phyloP scores from a whole-genome alignment of 139 green algal genomes.

The Chlorella vulgaris region DNA sequence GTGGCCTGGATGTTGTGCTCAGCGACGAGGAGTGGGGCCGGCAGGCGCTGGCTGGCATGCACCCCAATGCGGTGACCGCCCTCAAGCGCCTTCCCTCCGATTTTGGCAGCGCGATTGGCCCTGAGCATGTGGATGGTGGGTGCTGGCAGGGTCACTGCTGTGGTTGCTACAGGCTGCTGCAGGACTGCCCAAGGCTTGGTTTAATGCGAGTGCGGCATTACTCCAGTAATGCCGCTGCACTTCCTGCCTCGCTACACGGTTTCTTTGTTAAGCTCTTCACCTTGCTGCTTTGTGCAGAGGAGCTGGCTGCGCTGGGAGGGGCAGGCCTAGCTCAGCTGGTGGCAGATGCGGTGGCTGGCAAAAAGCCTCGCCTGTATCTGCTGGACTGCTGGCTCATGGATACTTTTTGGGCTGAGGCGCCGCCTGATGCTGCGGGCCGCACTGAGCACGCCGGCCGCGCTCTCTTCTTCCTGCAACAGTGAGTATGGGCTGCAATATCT shows the following conservation, averaged over 20 bases:
- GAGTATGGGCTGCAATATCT: background rate
- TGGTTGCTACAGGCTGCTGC: background rate
- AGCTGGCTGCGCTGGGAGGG: constrained; percentile 35
- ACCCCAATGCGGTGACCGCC: constrained; percentile 38
- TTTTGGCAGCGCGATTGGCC: constrained; percentile 32
- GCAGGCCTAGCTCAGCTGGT: constrained; percentile 39
- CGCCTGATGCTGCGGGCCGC: background rate
- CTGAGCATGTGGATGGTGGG: constrained; percentile 43
- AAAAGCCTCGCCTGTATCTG: constrained; percentile 47
- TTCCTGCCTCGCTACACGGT: too few species aligned
- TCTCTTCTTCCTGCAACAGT: constrained; percentile 48
- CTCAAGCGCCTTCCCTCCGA: constrained; percentile 26
- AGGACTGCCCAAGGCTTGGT: too few species aligned
- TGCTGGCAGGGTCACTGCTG: background rate
- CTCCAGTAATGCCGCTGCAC: too few species aligned
- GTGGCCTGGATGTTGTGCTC: constrained; percentile 5
- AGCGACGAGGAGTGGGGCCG: constrained; percentile 48
- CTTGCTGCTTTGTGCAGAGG: constrained; percentile 6
- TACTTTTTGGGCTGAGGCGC: constrained; percentile 17
- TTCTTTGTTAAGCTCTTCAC: too few species aligned
- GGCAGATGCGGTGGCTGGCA: constrained; percentile 25
- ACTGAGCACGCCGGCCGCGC: constrained; percentile 42
- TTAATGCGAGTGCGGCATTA: too few species aligned
- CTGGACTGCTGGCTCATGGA: constrained; percentile 41
- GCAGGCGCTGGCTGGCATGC: constrained; percentile 48